phyloP scores from a whole-genome alignment of 805 yeast genomes.

The Teunomyces aglyptinius region DNA sequence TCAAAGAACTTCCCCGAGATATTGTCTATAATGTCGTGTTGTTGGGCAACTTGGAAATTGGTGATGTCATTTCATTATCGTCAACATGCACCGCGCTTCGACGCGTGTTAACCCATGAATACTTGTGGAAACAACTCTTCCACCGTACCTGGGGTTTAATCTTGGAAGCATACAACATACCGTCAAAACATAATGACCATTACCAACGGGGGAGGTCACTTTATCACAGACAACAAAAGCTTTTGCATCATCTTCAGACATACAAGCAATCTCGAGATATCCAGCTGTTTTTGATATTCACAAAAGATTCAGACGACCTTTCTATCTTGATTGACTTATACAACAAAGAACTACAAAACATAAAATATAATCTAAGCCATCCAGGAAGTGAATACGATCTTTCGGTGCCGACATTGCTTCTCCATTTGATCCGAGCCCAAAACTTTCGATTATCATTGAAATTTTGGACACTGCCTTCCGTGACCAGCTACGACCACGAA shows the following conservation, averaged over 20 bases:
- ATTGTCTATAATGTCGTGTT: constrained; percentile 11
- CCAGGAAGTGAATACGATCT: not conserved
- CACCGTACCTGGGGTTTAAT: constrained; percentile 6
- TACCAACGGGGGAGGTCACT: not conserved
- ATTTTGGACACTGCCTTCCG: not conserved
- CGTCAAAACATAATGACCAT: not conserved
- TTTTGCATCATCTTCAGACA: not conserved
- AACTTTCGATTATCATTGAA: not conserved
- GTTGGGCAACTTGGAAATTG: constrained; percentile 13
- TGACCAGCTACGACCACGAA: not conserved
- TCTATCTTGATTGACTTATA: not conserved
- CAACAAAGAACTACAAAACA: not conserved
- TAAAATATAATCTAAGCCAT: not conserved
- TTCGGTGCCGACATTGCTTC: not conserved
- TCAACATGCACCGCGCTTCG: not conserved
- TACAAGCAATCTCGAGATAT: not conserved
- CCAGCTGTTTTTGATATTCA: not conserved
- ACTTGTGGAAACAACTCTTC: constrained; percentile 9
- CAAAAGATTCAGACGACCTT: not conserved
- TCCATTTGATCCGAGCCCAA: constrained; percentile 2
- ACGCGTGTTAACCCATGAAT: not conserved
- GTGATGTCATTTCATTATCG: constrained; percentile 5
- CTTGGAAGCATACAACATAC: constrained; percentile 5
- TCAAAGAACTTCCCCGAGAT: constrained; percentile 8
- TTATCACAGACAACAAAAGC: not conserved